Percentiles rank a stretch among this genome's conserved stretches.
Conservation (phyloP, 768 basidiomycete genomes). For the Lyophyllum semitale region DNA sequence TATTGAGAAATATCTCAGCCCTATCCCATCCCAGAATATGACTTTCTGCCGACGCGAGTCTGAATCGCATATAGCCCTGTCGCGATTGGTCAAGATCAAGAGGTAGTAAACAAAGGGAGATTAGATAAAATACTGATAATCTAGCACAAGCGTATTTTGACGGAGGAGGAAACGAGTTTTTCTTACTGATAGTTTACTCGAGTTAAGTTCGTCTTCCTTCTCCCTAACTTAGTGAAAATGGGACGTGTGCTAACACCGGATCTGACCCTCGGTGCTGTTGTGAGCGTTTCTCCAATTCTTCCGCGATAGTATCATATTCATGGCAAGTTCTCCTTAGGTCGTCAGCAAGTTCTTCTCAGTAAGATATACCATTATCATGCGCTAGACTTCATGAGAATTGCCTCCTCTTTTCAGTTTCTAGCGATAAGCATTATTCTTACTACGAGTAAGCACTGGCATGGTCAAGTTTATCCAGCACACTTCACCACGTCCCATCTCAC, state of each 20-base stretch:
- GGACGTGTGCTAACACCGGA: neutral
- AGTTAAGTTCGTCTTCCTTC: no score
- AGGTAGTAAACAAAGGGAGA: no score
- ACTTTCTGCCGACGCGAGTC: neutral
- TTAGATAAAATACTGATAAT: no score
- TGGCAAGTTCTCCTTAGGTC: neutral
- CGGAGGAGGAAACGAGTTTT: no score
- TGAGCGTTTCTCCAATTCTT: neutral
- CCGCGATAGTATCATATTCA: neutral
- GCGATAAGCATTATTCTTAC: constrained; percentile 1
- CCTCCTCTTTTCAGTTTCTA: neutral
- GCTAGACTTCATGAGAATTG: no score
- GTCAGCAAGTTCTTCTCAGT: constrained; percentile 5
- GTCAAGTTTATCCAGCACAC: neutral
- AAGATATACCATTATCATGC: neutral
- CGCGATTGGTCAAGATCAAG: no score
- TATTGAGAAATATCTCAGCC: neutral
- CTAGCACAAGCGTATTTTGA: no score
- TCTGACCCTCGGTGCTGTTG: constrained; percentile 2
- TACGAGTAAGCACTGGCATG: neutral
- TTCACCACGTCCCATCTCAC: neutral
- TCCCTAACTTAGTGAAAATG: neutral
- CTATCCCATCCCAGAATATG: neutral
- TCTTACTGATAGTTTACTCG: no score
- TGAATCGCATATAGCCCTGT: no score